Base-by-base conservation (phyloP, 1,284 basidiomycete species). In the Gomphus sp. region DNA sequence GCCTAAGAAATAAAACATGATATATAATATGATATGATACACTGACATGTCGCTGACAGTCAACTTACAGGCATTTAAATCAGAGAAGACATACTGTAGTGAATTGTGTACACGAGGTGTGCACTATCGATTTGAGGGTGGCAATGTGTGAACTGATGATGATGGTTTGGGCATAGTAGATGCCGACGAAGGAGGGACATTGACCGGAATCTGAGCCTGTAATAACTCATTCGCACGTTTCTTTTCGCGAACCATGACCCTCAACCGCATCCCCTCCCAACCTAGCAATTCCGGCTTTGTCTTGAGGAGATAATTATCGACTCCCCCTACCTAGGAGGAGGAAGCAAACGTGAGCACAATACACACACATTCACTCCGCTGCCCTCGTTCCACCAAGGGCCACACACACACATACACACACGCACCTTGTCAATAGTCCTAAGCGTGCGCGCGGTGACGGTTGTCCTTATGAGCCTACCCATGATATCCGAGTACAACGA, bases 341-440 rank as follows among this genome's bases (percentile, higher is more conserved):
- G 47, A 25, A n/a, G 33, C 18, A 36, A 54, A 61, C 31, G 33
- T 41, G 45, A 53, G 55, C 22, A n/a, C 34, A 33, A 48, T 10
- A 33, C 11, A 49, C 16, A 3, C 8, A n/a, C n/a, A n/a, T n/a
- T 14, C 34, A 16, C 41, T 33, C 41, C 16, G 43, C 11, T 14
- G 45, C 53, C 25, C 9, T 34, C 7, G 25, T 45, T 43, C 16
- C 16, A n/a, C 16, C 41, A 43, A 43, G 41, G 8, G 1, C n/a
- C n/a, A n/a, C n/a, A n/a, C n/a, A n/a, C n/a, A n/a, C n/a, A n/a
- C n/a, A n/a, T n/a, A n/a, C n/a, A n/a, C n/a, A 45, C 22, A 34
- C 75, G 11, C 50, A 86, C 87, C 78, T 91, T 93, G 67, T 89
- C 84, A 45, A 93, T 88, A 18, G 86, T 90, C 68, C 79, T 81